phyloP scores from a whole-genome alignment of 2,329 filamentous ascomycete species.

The Alternaria panax region DNA sequence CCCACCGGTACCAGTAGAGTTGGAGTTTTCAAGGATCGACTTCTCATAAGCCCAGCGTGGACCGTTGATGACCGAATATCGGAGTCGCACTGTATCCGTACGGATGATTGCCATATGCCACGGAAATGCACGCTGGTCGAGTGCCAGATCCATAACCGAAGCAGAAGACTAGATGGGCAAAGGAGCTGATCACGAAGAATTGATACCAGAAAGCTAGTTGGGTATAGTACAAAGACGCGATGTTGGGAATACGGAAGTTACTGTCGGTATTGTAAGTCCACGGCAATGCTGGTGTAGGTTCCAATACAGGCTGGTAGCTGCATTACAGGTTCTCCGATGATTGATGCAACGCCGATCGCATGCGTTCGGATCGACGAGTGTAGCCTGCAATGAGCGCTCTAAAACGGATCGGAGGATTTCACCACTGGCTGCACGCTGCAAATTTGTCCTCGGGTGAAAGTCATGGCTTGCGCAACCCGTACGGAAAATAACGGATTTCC shows the following conservation, averaged over 20 bases:
- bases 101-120: background rate
- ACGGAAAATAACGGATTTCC: conserved; percentile 33
- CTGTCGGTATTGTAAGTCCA: background rate
- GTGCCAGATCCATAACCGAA: background rate
- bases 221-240: background rate
- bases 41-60: background rate
- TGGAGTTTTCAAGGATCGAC: background rate
- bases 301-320: background rate
- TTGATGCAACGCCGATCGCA: conserved; percentile 19
- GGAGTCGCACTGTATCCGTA: background rate
- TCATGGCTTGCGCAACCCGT: conserved; percentile 21
- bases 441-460: background rate
- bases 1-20: background rate
- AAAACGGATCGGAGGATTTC: background rate
- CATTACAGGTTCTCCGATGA: background rate
- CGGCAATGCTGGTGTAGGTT: background rate
- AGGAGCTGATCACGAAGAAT: too few relatives aligned
- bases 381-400: background rate
- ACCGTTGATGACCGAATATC: background rate
- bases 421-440: background rate
- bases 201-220: background rate
- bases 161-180: too few relatives aligned
- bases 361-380: background rate
- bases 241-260: background rate
- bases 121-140: background rate